Base-by-base conservation (phyloP, 192 early-diverging fungal species). In the Glomus cerebriforme region DNA sequence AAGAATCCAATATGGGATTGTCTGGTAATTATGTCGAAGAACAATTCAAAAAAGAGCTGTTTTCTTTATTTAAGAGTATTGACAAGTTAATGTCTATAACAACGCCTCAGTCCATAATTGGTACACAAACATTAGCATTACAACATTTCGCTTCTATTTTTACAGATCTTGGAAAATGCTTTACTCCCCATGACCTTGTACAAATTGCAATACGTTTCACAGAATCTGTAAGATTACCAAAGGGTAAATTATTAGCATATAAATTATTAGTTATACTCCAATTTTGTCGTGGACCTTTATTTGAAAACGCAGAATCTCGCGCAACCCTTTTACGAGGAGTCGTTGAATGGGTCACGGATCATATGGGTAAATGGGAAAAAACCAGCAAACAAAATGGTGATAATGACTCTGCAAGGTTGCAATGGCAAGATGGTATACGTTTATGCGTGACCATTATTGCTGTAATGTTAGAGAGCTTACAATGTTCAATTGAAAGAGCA, bases 81-180 rank as follows among this genome's bases (percentile, higher is more conserved):
- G 84, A 88, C 32, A 59, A 76, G 22, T 79, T 91, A 60, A 88
- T 91, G 90, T 78, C 69, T n/a, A 72, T 83, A 2, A 85, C 85
- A 5, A 79, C 81, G n/a, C 90, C 90, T 5, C 87, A 78, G 19
- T 81, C 83, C 10, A 83, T 91, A 64, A 88, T 90, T 62, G 91
- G 84, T 27, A 86, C 88, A 6, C 92, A 93, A 60, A 88, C 88
- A 32, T 80, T 93, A 15, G 81, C 87, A 27, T 74, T 88, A 6
- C 86, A 88, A 66, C 83, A 85, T 69, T 87, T 87, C 71, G 79
- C 82, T 12, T 81, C 80, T 47, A 73, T 86, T 27, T 47, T 88
- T n/a, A 22, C 72, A 4, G 87, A 92, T 35, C 54, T 88, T 15
- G 60, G 76, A 1, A 64, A 68, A 31, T 78, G 82, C 6, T 84